Base-by-base conservation (phyloP, 2,329 filamentous ascomycete species). In the Monascus ruber region DNA sequence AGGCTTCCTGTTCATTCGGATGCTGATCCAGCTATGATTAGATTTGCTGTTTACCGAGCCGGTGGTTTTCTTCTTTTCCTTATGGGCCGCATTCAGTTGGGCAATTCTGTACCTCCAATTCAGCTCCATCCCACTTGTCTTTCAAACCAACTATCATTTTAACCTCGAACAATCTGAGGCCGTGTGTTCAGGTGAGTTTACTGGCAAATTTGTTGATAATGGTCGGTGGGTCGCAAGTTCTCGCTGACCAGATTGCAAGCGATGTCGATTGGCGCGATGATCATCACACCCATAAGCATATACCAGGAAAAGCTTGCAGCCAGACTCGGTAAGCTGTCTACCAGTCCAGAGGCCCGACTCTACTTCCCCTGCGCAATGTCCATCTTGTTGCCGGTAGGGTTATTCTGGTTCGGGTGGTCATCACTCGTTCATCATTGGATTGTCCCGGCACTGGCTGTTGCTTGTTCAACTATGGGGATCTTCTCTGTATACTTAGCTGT, bases 51-150 rank as follows among this genome's bases (percentile, higher is more conserved):
- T 77, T 32, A 70, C 71, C 1, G 79, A 83, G 48, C 77, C 78
- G 2, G 79, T 83, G 31, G 72, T 81, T 2, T 69, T 71, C 7
- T 74, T 78, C 66, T 95, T 95, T 66, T 86, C 82, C 0, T 69
- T 94, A 0, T 95, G 88, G 88, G 81, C 87, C 1, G 74, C 85
- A 0, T 95, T 95, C 59, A 81, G 81, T 17, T 95, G 88, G 88
- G 86, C 83, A 0, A 75, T 94, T 0, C 73, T 95, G 0, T 95
- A 94, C 59, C 68, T 94, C 11, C 85, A 83, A 8, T 89, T 94
- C 49, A 77, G 77, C 9, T 82, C 85, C 1, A 76, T 94, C 4
- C 85, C 87, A 0, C 72, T 91, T 4, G 79, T 94, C 24, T 93
- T 91, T 60, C 54, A 67, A 24, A 72, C 68, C 4, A 78, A 76